Base-by-base conservation (phyloP, 768 basidiomycete species). In the Leccinum sublutescens region DNA sequence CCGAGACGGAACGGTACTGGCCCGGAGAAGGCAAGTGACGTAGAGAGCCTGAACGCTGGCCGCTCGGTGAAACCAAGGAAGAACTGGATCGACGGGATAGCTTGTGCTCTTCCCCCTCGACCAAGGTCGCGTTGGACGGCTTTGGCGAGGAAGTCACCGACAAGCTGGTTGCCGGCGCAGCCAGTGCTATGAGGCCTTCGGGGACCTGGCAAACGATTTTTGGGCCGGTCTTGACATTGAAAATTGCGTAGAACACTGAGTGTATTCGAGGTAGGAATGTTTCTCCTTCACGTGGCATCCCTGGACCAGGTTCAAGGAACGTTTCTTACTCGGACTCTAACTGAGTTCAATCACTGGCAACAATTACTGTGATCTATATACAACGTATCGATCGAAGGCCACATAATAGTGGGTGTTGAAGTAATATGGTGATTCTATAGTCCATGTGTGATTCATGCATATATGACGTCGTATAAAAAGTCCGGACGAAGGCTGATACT, bases 171-270 rank as follows among this genome's bases (percentile, higher is more conserved):
- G 66, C 65, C 68, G 66, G 60, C 31, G 71, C 77, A 21, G 77
- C 63, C 4, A 70, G 67, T 12, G 86, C 82, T 62, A 96, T 92
- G 53, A 94, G 85, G 48, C 87, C 92, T 71, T 97, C 96, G 1
- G 96, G 96, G 7, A 97, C 94, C 75, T 98, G 95, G 67, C 89
- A 90, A 5, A 93, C 86, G 50, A 98, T 89, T 68, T 91, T 91
- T 2, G 94, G 91, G 2, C 97, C 96, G 56, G 89, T 85, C 5
- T 76, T 77, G 38, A 88, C 81, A 74, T 98, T 93, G 71, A 99
- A 98, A 14, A 90, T 86, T 4, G 95, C 89, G 68, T 97, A 98
- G 78, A 98, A 98, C 14, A 96, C 89, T 11, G 93, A 94, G 65
- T 88, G 85, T 57, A 93, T 89, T 17, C 79, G 76, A 38, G 91